Evolutionary conservation across 768 basidiomycete genomes (phyloP).

Genomic region (Filobasidium floriforme): DNA sequence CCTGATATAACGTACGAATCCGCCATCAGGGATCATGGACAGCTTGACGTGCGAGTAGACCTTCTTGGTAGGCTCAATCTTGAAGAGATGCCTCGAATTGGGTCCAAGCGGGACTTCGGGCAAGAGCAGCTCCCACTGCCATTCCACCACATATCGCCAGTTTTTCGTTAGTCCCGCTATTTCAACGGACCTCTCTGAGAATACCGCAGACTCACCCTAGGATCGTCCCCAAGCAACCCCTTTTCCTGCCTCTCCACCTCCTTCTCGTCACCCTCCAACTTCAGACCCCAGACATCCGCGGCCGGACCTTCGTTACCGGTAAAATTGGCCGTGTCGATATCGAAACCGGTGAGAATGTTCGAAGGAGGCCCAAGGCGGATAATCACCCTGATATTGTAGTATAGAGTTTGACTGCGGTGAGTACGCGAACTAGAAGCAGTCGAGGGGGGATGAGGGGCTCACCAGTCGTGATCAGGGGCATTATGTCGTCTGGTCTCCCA

Average conservation of each 20-base stretch:
- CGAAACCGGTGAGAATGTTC: constrained; percentile 69
- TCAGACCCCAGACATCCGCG: constrained; percentile 60
- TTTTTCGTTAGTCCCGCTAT: too few species aligned
- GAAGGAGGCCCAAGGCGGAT: constrained; percentile 69
- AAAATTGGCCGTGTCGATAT: constrained; percentile 93
- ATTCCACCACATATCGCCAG: neutral
- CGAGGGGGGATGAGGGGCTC: constrained; percentile 23
- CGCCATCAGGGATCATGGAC: constrained; percentile 93
- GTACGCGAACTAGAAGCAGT: neutral
- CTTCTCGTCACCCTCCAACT: constrained; percentile 17
- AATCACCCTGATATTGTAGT: constrained; percentile 61
- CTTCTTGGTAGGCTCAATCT: constrained; percentile 52
- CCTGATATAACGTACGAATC: constrained; percentile 60
- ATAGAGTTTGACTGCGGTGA: too few species aligned
- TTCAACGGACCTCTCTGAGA: too few species aligned
- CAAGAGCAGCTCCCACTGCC: constrained; percentile 64
- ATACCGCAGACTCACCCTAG: constrained; percentile 11
- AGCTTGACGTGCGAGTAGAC: constrained; percentile 74
- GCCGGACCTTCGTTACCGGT: constrained; percentile 67
- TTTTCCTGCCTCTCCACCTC: constrained; percentile 13
- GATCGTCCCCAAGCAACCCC: constrained; percentile 16
- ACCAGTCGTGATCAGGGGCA: constrained; percentile 73
- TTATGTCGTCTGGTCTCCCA: constrained; percentile 85
- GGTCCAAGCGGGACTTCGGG: constrained; percentile 72
- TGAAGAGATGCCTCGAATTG: constrained; percentile 79